These are phyloP conservation scores for Wickerhamomyces pijperi DNA, from an alignment of 805 yeast genomes.

Conservation along the genomic window DNA sequence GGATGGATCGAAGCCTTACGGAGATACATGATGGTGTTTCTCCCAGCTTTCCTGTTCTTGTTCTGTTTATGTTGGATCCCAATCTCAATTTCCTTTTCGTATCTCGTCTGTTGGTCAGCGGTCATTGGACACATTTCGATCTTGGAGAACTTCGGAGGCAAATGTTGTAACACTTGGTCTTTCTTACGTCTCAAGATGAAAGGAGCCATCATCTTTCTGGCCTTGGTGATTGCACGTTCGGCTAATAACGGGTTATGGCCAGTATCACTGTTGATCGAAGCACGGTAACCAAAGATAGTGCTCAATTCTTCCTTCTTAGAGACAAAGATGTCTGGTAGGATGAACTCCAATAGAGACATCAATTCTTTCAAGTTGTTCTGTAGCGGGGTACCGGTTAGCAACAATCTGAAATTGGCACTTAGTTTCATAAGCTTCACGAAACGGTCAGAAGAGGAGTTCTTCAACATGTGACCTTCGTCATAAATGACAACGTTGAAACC, in stretches of 20 bases:
- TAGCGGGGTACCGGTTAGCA: slow-evolving; percentile 93
- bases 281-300: slow-evolving; percentile 78
- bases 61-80: slow-evolving; percentile 22
- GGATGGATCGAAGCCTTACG: slow-evolving; percentile 94
- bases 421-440: slow-evolving; percentile 79
- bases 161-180: slow-evolving; percentile 80
- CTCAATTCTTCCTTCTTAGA: slow-evolving; percentile 76
- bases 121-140: slow-evolving; percentile 58
- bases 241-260: slow-evolving; percentile 73
- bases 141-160: slow-evolving; percentile 65
- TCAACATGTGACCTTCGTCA: slow-evolving; percentile 97
- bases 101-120: slow-evolving; percentile 42
- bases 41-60: slow-evolving; percentile 25
- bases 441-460: slow-evolving; percentile 81
- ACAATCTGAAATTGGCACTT: slow-evolving; percentile 70
- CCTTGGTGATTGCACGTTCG: slow-evolving; percentile 83
- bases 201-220: slow-evolving; percentile 97
- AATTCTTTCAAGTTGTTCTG: slow-evolving; percentile 88
- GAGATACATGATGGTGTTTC: slow-evolving; percentile 76
- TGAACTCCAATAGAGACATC: slow-evolving; percentile 82
- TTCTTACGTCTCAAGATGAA: slow-evolving; percentile 88
- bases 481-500: slow-evolving; percentile 82
- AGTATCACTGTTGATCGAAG: slow-evolving; percentile 45
- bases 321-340: slow-evolving; percentile 72
- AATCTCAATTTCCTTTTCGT: slow-evolving; percentile 42